Evolutionary conservation across 2,329 filamentous ascomycete genomes (phyloP), one percentile per base, ranked within the genome.

Genomic region (Dactylellina cionopaga): DNA sequence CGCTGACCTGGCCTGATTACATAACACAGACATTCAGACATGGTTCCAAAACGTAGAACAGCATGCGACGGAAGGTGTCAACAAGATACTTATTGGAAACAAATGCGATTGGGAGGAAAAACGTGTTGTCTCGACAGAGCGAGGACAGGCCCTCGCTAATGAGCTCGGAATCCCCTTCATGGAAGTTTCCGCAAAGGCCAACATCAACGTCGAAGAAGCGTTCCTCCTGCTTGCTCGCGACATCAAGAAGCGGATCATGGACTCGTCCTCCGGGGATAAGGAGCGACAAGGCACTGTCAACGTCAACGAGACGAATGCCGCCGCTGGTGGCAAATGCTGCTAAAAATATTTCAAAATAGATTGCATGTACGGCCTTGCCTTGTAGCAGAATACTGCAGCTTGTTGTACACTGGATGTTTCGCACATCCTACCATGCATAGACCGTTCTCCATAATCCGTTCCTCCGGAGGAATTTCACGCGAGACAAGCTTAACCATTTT

Each of bases 91-190:
- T 76, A 97, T 99, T 77, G 95, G 95, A 81, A 99, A 99, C 87
- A 99, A 99, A 84, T 99, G 95, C 84, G 95, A 99, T 83, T 98
- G 95, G 95, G 95, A 98, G 83, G 95, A 99, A 84, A 98, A 98
- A 86, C 90, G 95, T 77, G 92, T 91, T 62, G 91, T 99, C 41
- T 92, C 92, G 52, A 96, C 91, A 71, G 93, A 97, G 81, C 90
- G 92, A 79, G 95, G 95, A 77, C 93, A 99, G 82, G 89, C 90
- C 76, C 87, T 99, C 64, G 95, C 95, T 70, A 91, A 96, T 82
- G 95, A 98, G 83, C 89, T 99, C 73, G 92, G 93, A 79, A 96
- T 99, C 76, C 94, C 95, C 17, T 99, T 99, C 86, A 90, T 99
- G 80, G 95, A 99, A 82, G 95, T 99, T 74, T 96, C 92, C 15